Conservation (phyloP, 2,329 filamentous ascomycete species). For the Neocucurbitaria cava region DNA sequence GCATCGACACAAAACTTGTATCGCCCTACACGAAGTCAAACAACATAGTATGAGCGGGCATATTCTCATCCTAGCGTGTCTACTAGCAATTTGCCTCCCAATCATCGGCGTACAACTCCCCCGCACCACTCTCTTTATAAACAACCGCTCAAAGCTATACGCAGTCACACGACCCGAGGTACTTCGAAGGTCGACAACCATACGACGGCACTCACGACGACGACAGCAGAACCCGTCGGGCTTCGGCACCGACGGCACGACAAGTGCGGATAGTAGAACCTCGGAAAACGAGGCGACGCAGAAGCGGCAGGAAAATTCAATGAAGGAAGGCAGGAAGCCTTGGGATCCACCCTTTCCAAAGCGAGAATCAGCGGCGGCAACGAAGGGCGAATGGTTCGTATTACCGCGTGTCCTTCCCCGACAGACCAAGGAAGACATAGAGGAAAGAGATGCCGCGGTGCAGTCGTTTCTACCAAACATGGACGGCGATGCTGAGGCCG, state of each 20-base stretch:
- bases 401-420: conserved; percentile 2
- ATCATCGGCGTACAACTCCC: conserved; percentile 32
- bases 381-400: conserved; percentile 4
- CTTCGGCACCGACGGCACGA: not conserved
- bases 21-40: too few species aligned
- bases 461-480: not conserved
- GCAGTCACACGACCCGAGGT: conserved; percentile 21
- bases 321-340: conserved; percentile 22
- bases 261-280: conserved; percentile 16
- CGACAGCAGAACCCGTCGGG: not conserved
- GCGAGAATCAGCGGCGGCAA: not conserved
- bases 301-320: not conserved
- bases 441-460: not conserved
- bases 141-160: conserved; percentile 10
- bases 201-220: conserved; percentile 13
- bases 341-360: conserved; percentile 37
- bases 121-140: conserved; percentile 13
- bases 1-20: too few species aligned
- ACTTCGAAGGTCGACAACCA: conserved; percentile 11
- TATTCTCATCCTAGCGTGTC: conserved; percentile 24
- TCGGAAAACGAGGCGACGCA: not conserved
- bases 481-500: not conserved
- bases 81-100: conserved; percentile 30
- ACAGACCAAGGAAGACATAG: not conserved
- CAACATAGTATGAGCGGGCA: conserved; percentile 5